Evolutionary conservation across 495 filamentous ascomycete species (phyloP), one percentile per base, ranked within the genome.

Genomic region (Penicillium bovifimosum): DNA sequence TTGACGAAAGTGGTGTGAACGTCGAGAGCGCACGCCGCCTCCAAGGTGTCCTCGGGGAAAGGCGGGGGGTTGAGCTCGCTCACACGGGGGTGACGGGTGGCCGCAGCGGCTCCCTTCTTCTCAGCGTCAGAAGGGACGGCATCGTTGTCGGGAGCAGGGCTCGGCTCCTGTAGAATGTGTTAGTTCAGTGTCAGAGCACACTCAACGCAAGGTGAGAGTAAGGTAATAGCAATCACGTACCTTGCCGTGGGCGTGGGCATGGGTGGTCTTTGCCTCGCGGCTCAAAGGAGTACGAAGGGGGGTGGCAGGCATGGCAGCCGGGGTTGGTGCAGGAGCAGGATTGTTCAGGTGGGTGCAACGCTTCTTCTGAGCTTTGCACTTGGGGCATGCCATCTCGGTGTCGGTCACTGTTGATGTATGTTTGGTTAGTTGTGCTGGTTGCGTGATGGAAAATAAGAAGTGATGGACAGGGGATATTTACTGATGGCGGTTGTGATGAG

Each of bases 321-420:
- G 6, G 10, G 6, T 5, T 14, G 32, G 5, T 11, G 18, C 31
- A 20, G 6, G 24, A 14, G 41, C 33, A 10, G 27, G 24, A 18
- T 14, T 11, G 9, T 16, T 7, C 7, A 18, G 46, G 28, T 66
- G 63, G 1, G 27, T 34, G 47, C 63, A 66, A 1, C 55, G 50
- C 29, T 55, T 57, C 59, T 66, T 66, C 42, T 49, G 55, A 7
- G n/a, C 18, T 26, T 45, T 59, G 47, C 63, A 66, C 9, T 24
- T 24, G 50, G 35, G 6, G 13, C 28, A 24, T 61, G 32, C 17
- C 45, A 50, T 53, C 28, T 62, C 38, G 29, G n/a, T 13, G 20
- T 48, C 33, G 24, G 52, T 35, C 39, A 53, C 51, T 59, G 26
- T 39, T 13, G 13, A 41, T 3, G 38, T 16, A 28, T 32, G 2